Evolutionary conservation across 345 rosid genomes (phyloP).

Genomic region (Mercurialis annua): DNA sequence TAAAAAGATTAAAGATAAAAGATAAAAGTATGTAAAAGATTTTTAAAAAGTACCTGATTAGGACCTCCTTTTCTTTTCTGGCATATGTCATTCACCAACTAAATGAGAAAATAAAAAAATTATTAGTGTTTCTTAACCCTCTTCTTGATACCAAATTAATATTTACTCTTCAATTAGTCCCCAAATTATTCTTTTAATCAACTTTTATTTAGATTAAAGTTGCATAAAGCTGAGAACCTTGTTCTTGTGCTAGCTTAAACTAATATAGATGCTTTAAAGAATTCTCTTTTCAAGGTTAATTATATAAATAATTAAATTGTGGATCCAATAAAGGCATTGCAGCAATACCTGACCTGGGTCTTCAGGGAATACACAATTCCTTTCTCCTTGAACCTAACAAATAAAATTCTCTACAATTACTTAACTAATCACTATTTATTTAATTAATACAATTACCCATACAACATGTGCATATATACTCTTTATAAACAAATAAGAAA

Average conservation of each 20-base stretch:
- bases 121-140: background rate
- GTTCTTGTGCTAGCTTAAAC: slow-evolving; percentile 10
- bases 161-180: background rate
- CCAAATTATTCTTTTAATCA: slow-evolving; percentile 10
- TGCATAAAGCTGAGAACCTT: slow-evolving; percentile 26
- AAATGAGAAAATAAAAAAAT: background rate
- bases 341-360: slow-evolving; percentile 24
- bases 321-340: slow-evolving; percentile 25
- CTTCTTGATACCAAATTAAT: slow-evolving; percentile 1
- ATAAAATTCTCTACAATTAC: background rate
- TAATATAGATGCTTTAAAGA: background rate
- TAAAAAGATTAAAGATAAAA: background rate
- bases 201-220: background rate
- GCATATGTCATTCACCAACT: slow-evolving; percentile 37
- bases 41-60: slow-evolving; percentile 35
- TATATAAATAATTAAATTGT: slow-evolving; percentile 8
- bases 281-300: too few species aligned
- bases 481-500: background rate
- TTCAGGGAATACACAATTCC: slow-evolving; percentile 24
- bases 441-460: background rate
- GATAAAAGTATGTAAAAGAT: background rate
- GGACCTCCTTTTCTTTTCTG: slow-evolving; percentile 39
- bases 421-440: background rate
- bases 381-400: slow-evolving; percentile 19
- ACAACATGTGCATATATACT: slow-evolving; percentile 1